Conservation (phyloP, 306 rosid genomes). For the Lablab purpureus region DNA sequence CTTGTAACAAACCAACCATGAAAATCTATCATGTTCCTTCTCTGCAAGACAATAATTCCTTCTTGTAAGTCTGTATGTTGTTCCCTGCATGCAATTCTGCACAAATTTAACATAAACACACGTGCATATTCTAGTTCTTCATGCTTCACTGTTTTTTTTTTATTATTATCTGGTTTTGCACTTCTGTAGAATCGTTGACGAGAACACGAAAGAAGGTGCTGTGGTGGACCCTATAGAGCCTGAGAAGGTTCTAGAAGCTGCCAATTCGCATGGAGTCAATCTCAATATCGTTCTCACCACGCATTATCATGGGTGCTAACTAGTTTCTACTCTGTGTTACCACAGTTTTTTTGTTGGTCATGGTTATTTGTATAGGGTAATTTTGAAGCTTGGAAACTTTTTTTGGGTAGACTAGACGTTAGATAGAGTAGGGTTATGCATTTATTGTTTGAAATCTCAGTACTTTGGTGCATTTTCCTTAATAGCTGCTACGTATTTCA, state of each 20-base stretch:
- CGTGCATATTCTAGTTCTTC: background rate
- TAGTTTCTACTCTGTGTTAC: background rate
- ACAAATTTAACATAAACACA: background rate
- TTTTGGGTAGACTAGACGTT: too few relatives aligned
- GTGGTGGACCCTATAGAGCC: constrained; percentile 83
- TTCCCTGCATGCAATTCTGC: background rate
- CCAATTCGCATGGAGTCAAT: constrained; percentile 61
- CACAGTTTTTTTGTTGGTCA: background rate
- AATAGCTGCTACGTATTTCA: too few relatives aligned
- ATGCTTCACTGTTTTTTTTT: background rate
- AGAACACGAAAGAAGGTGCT: constrained; percentile 75
- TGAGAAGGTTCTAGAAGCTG: constrained; percentile 64
- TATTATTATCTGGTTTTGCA: background rate
- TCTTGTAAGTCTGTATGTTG: constrained; percentile 33
- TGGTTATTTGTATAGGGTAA: background rate
- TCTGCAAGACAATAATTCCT: constrained; percentile 48
- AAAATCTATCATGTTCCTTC: constrained; percentile 46
- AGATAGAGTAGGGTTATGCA: too few relatives aligned
- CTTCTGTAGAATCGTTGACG: constrained; percentile 64
- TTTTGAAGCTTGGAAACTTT: too few relatives aligned
- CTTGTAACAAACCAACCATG: constrained; percentile 31
- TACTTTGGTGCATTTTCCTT: too few relatives aligned
- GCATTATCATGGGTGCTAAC: constrained; percentile 70
- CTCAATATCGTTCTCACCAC: constrained; percentile 82
- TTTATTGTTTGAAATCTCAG: too few relatives aligned